Base-by-base conservation (phyloP, 2,329 filamentous ascomycete genomes). In the Colletotrichum sp. region DNA sequence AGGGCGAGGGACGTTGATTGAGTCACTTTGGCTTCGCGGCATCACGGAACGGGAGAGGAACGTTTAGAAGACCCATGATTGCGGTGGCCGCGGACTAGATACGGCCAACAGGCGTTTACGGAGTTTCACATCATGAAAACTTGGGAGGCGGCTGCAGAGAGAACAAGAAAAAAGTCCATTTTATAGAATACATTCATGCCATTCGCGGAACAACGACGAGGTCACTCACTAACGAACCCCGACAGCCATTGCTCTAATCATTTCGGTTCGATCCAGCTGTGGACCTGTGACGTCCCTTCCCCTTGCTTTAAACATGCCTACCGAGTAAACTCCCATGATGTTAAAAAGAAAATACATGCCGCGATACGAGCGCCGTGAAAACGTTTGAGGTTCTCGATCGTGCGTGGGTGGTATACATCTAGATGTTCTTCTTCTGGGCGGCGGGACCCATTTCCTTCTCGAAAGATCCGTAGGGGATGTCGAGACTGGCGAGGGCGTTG, bases 371-470 rank as follows among this genome's bases (percentile, higher is more conserved):
- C 32, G 26, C 30, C 66, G 24, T 15, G 30, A 68, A 8, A 16
- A 55, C 30, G 18, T 18, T 12, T 9, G 24, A 12, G 18, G 18
- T 44, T 36, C n/a, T 8, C n/a, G 26, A 55, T 34, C 30, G 44
- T 21, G 26, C 57, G 59, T 24, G 32, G 52, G 36, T 71, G 55
- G 52, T 49, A 77, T 85, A 86, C 80, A 89, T 90, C 85, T 93
- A 90, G 88, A 95, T 98, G 91, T 96, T 98, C 86, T 95, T 98
- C 92, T 96, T 98, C 86, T 98, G 95, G 36, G 94, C 94, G 49
- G 92, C 89, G n/a, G 95, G 95, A 0, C 96, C 95, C 89, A 95
- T 98, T 80, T 98, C 96, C 89, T 98, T 98, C 83, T 98, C 96
- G 83, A 99, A 99, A 3, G 97, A 96, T 78, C 95, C 95, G 84